Evolutionary conservation across 208 protist species (phyloP), one percentile per base, ranked within the genome.

Genomic region (Trypanosoma boissoni): DNA sequence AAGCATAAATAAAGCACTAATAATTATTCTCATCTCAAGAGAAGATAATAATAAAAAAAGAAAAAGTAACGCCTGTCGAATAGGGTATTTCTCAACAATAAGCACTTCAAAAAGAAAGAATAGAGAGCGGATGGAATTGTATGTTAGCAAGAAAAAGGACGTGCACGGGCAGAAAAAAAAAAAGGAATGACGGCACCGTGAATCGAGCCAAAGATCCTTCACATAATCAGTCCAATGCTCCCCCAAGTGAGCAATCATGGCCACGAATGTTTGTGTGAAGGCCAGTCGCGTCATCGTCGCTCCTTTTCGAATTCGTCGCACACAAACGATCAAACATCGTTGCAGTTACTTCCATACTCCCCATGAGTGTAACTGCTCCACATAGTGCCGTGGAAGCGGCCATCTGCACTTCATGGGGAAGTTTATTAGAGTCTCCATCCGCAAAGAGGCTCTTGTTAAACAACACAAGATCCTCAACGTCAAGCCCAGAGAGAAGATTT

Each of bases 211-310:
- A 75, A 77, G 83, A 91, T n/a, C 77, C 83, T 91, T 91, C 75
- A 91, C 77, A 91, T 88, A 79, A 88, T 91, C 83, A 91, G 83
- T 91, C 80, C 88, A 72, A 88, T 77, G 83, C 83, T 91, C 83
- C 88, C 83, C 83, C 83, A 91, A 88, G 80, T 88, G 84, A 88
- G 80, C 78, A 88, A 86, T 88, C 71, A 66, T 67, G 80, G 80
- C 83, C 78, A 55, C 44, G 36, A 27, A 9, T 8, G 5, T 12
- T 9, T 41, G 34, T 20, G 7, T 29, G n/a, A 9, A 20, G 20
- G 3, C 52, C 2, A 14, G n/a, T 42, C 36, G 6, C 36, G 7
- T 23, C 20, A 32, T 37, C 21, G 2, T 29, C 23, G 12, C 46
- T 14, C 23, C 31, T 34, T 4, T 12, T 31, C 37, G 52, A 8